Conservation (phyloP, 2,329 filamentous ascomycete species). For the Xylariomycetidae sp. region DNA sequence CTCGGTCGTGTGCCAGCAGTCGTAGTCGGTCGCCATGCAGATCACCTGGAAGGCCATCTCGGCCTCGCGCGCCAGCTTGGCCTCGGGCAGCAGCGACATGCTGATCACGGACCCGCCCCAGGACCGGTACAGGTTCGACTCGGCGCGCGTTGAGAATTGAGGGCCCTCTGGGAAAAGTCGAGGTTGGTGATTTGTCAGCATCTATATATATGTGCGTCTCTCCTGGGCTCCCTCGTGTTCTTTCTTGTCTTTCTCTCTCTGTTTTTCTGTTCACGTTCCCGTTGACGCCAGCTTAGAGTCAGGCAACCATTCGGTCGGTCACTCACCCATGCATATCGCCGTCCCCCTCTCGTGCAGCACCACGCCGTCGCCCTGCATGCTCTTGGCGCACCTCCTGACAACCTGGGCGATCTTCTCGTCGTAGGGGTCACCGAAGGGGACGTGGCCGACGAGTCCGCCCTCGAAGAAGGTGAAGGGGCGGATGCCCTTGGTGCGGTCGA, state of each 20-base stretch:
- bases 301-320: slow-evolving; percentile 4
- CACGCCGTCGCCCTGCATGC: slow-evolving; percentile 78
- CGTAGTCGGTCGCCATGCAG: slow-evolving; percentile 99
- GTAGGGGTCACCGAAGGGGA: slow-evolving; percentile 94
- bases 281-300: too few species aligned
- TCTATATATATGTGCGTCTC: too few species aligned
- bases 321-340: slow-evolving; percentile 84
- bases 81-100: slow-evolving; percentile 94
- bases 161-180: slow-evolving; percentile 83
- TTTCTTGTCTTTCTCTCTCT: too few species aligned
- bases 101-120: slow-evolving; percentile 97
- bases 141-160: slow-evolving; percentile 93
- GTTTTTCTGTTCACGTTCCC: too few species aligned
- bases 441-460: slow-evolving; percentile 84
- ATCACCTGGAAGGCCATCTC: slow-evolving; percentile 98
- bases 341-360: slow-evolving; percentile 79
- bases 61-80: slow-evolving; percentile 92
- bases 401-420: slow-evolving; percentile 72
- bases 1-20: slow-evolving; percentile 86
- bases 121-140: slow-evolving; percentile 89
- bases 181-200: too few species aligned
- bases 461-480: slow-evolving; percentile 96
- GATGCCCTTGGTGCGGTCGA: slow-evolving; percentile 94
- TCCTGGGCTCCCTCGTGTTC: too few species aligned
- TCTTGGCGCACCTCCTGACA: slow-evolving; percentile 69